Conservation (phyloP, 2,329 filamentous ascomycete genomes). For the Bipolaris gigantea region DNA sequence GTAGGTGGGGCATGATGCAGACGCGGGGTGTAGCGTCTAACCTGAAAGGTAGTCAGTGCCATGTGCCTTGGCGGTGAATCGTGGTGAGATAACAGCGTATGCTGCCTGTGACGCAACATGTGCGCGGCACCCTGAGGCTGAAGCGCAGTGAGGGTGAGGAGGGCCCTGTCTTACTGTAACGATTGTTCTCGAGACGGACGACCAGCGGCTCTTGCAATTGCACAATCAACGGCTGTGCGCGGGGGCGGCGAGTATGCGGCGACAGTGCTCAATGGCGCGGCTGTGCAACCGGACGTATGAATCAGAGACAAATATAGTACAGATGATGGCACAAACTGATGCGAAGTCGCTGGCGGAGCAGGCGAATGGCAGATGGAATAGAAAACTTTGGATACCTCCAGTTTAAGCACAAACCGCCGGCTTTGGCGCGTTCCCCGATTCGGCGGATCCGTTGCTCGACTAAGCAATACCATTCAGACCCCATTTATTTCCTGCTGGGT, state of each 20-base stretch:
- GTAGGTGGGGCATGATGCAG: constrained; percentile 35
- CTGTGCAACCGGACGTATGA: constrained; percentile 33
- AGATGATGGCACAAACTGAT: constrained; percentile 18
- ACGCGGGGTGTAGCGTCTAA: constrained; percentile 27
- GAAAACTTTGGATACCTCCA: constrained; percentile 26
- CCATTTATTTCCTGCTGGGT: not conserved
- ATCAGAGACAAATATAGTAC: constrained; percentile 31
- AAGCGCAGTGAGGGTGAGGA: not conserved
- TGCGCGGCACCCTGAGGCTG: constrained; percentile 10
- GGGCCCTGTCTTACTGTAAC: constrained; percentile 6
- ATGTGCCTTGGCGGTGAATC: constrained; percentile 22
- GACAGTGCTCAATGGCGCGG: constrained; percentile 35
- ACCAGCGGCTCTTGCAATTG: constrained; percentile 16
- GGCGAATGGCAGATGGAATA: constrained; percentile 21
- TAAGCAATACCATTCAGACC: not conserved
- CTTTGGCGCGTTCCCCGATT: constrained; percentile 19
- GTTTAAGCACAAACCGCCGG: constrained; percentile 21
- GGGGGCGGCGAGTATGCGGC: constrained; percentile 10
- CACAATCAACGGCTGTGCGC: constrained; percentile 10
- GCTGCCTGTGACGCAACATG: constrained; percentile 1
- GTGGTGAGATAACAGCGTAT: constrained; percentile 7
- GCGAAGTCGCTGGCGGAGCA: constrained; percentile 14
- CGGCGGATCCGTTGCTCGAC: constrained; percentile 9
- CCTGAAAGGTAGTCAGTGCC: constrained; percentile 19
- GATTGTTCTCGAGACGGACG: not conserved